These are phyloP conservation scores for Phaeodactylum tricornutum DNA, from an alignment of 108 stramenopile genomes.

Conservation along the genomic window DNA sequence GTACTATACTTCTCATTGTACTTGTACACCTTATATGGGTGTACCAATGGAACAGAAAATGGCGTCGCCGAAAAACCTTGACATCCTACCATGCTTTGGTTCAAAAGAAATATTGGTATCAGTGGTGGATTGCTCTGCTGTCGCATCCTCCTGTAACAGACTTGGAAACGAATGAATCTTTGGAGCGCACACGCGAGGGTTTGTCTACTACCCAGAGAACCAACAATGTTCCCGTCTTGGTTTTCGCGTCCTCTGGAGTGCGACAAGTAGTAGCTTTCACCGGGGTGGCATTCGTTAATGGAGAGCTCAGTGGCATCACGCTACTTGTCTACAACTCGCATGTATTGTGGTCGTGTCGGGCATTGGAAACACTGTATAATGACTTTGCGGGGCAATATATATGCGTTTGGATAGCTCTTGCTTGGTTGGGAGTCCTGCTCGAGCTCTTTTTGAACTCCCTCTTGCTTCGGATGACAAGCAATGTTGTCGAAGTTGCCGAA, in stretches of 20 bases:
- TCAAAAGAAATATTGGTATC: not conserved
- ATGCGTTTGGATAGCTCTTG: not conserved
- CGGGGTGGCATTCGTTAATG: slow-evolving; percentile 3
- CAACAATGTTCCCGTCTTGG: too few relatives aligned
- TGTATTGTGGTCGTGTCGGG: slow-evolving; percentile 55
- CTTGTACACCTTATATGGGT: not conserved
- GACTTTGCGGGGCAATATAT: not conserved
- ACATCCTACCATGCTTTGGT: not conserved
- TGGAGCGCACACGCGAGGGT: too few relatives aligned
- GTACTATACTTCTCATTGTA: too few relatives aligned
- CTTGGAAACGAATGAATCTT: not conserved
- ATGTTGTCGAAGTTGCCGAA: slow-evolving; percentile 14
- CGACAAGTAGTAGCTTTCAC: too few relatives aligned
- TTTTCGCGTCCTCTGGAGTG: too few relatives aligned
- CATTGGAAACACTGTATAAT: slow-evolving; percentile 33
- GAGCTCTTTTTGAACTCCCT: slow-evolving; percentile 5
- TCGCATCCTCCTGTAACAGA: slow-evolving; percentile 2
- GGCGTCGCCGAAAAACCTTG: not conserved
- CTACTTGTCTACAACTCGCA: slow-evolving; percentile 39
- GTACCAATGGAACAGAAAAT: not conserved
- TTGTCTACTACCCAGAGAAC: too few relatives aligned
- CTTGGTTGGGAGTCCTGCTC: not conserved
- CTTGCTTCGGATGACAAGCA: too few relatives aligned
- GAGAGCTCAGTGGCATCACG: slow-evolving; percentile 34
- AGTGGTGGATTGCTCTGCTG: slow-evolving; percentile 1